Percentiles rank a stretch among this genome's conserved stretches.
Evolutionary conservation across 805 yeast species (phyloP).

Genomic region (Hagleromyces aurorensis): DNA sequence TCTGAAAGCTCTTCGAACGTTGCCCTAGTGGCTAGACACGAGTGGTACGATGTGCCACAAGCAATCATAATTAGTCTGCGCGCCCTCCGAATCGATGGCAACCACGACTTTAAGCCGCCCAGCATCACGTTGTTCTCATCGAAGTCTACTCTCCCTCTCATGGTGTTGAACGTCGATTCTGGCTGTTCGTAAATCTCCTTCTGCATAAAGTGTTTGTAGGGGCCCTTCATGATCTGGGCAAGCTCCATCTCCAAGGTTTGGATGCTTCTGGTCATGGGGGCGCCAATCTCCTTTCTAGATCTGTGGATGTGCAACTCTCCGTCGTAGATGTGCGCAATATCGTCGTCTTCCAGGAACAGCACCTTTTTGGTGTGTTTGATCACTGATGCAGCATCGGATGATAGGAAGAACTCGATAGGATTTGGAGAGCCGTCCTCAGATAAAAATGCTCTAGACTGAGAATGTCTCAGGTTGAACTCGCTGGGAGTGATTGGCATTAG

Average conservation of each 20-base stretch:
- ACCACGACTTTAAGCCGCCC: constrained; percentile 83
- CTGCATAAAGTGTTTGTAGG: constrained; percentile 94
- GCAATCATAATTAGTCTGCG: constrained; percentile 97
- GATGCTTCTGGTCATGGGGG: constrained; percentile 90
- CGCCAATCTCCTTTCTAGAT: constrained; percentile 79
- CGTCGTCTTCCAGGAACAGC: constrained; percentile 93
- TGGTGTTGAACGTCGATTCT: constrained; percentile 94
- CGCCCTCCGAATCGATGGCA: constrained; percentile 86
- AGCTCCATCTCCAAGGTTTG: constrained; percentile 96
- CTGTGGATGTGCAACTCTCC: constrained; percentile 99
- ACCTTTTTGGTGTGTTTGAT: constrained; percentile 96
- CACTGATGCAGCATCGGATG: constrained; percentile 96
- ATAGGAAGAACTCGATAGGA: constrained; percentile 92
- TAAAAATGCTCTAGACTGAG: constrained; percentile 93
- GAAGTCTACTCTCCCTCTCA: constrained; percentile 98
- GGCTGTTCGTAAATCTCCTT: constrained; percentile 99
- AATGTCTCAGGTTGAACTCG: constrained; percentile 57
- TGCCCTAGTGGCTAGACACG: constrained; percentile 95
- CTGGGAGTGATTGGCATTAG: constrained; percentile 51
- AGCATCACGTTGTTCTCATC: constrained; percentile 65
- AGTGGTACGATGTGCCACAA: constrained; percentile 98
- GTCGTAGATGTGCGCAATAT: constrained; percentile 94
- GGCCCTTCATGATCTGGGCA: constrained; percentile 97
- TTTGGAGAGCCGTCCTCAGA: constrained; percentile 88
- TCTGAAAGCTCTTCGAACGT: constrained; percentile 95